Conservation (phyloP, 2,329 filamentous ascomycete genomes). For the Botrytis aclada region DNA sequence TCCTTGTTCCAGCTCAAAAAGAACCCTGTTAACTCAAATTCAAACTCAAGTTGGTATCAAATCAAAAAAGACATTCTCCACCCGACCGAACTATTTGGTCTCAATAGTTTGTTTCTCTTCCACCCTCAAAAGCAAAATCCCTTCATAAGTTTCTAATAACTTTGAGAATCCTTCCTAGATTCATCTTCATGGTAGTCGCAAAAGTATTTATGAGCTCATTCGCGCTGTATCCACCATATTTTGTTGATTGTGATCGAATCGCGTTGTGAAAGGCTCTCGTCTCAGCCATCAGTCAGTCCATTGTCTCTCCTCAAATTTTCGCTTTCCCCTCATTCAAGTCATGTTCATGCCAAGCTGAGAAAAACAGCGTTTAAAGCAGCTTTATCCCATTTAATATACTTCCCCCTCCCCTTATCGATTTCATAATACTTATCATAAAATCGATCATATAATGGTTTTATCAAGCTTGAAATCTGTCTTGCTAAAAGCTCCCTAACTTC, state of each 20-base stretch:
- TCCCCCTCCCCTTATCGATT: slow-evolving; percentile 95
- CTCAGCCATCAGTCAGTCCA: not conserved
- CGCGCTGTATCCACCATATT: not conserved
- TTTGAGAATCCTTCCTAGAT: not conserved
- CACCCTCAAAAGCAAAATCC: not conserved
- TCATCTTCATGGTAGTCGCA: not conserved
- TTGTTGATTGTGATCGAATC: not conserved
- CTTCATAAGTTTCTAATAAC: not conserved
- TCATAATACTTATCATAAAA: slow-evolving; percentile 99
- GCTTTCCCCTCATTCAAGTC: not conserved
- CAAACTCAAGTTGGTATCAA: slow-evolving; percentile 14
- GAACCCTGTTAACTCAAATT: not conserved
- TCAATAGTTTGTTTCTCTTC: not conserved
- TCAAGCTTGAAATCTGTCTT: slow-evolving; percentile 82
- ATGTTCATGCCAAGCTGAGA: slow-evolving; percentile 14
- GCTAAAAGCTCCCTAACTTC: slow-evolving; percentile 80
- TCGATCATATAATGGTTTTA: slow-evolving; percentile 89
- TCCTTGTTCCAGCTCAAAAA: not conserved
- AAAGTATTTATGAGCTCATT: not conserved
- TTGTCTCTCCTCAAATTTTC: too few relatives aligned
- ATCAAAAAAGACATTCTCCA: not conserved
- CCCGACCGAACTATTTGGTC: not conserved
- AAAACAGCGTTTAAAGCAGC: slow-evolving; percentile 66
- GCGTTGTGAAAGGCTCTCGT: not conserved
- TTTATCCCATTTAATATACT: slow-evolving; percentile 98